phyloP scores from a whole-genome alignment of 768 basidiomycete species.

The Calvatia gigantea region DNA sequence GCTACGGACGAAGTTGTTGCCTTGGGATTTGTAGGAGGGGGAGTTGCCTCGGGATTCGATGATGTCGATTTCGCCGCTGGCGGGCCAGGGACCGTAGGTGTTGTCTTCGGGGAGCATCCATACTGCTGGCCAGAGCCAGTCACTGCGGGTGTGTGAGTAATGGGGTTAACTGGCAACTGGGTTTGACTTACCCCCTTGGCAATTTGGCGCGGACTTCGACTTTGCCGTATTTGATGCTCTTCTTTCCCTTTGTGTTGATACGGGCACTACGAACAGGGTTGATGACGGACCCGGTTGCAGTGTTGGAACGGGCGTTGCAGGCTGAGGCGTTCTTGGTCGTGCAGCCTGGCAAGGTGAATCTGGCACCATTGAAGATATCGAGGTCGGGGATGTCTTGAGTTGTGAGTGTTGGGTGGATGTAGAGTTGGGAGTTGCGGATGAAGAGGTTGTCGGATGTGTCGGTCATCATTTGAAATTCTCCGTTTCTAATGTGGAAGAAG shows the following conservation, averaged over 20 bases:
- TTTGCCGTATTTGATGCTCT: conserved; percentile 54
- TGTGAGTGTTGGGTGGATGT: conserved; percentile 80
- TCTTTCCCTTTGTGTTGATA: conserved; percentile 62
- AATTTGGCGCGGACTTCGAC: conserved; percentile 63
- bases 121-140: conserved; percentile 76
- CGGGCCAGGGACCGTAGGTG: conserved; percentile 62
- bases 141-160: conserved; percentile 22
- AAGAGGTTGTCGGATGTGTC: conserved; percentile 57
- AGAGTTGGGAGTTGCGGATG: conserved; percentile 64
- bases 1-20: conserved; percentile 54
- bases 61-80: conserved; percentile 54
- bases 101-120: conserved; percentile 70
- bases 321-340: conserved; percentile 34
- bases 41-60: conserved; percentile 62
- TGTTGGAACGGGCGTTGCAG: conserved; percentile 39
- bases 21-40: conserved; percentile 50
- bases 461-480: conserved; percentile 81
- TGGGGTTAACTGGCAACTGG: conserved; percentile 22
- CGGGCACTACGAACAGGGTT: conserved; percentile 78
- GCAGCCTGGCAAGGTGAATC: conserved; percentile 66
- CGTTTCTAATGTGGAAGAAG: conserved; percentile 29
- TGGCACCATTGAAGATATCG: conserved; percentile 53
- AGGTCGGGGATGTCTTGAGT: conserved; percentile 42
- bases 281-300: conserved; percentile 44
- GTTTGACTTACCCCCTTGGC: conserved; percentile 40